phyloP scores from a whole-genome alignment of 139 green algal genomes.

The Chlorella sp. region DNA sequence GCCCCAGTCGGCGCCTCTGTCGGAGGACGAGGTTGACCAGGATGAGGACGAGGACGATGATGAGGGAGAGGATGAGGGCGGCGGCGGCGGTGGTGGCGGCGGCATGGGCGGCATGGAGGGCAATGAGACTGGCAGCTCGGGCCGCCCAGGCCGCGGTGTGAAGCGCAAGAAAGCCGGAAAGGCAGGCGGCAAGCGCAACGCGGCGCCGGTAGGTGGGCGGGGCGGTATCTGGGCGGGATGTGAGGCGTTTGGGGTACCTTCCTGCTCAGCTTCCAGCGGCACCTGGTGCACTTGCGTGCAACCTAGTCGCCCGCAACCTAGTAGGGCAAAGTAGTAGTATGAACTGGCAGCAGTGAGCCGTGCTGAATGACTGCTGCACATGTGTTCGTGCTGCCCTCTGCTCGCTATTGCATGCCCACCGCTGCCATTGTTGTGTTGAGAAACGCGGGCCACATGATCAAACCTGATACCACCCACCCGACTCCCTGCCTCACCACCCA shows the following conservation, averaged over 20 bases:
- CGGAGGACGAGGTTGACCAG: constrained; percentile 39
- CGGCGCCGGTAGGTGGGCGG: not conserved
- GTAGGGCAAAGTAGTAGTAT: no score
- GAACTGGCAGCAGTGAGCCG: no score
- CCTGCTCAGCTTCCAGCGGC: not conserved
- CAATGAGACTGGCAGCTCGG: constrained; percentile 46
- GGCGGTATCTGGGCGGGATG: not conserved
- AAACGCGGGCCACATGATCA: no score
- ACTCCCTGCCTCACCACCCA: not conserved
- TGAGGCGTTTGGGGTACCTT: not conserved
- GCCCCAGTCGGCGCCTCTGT: constrained; percentile 18
- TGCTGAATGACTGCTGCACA: no score
- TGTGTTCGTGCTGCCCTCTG: no score
- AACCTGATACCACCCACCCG: no score
- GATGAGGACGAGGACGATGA: constrained; percentile 47
- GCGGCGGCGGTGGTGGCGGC: constrained; percentile 18
- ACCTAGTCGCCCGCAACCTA: no score
- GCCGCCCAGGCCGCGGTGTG: constrained; percentile 11
- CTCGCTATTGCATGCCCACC: not conserved
- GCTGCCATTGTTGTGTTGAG: not conserved
- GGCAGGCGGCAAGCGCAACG: constrained; percentile 12
- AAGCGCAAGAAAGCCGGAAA: constrained; percentile 32
- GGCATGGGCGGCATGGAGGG: not conserved
- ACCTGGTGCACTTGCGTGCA: no score
- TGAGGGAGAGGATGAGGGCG: constrained; percentile 23